phyloP scores from a whole-genome alignment of 257 asterid species.

The Penstemon barbatus region DNA sequence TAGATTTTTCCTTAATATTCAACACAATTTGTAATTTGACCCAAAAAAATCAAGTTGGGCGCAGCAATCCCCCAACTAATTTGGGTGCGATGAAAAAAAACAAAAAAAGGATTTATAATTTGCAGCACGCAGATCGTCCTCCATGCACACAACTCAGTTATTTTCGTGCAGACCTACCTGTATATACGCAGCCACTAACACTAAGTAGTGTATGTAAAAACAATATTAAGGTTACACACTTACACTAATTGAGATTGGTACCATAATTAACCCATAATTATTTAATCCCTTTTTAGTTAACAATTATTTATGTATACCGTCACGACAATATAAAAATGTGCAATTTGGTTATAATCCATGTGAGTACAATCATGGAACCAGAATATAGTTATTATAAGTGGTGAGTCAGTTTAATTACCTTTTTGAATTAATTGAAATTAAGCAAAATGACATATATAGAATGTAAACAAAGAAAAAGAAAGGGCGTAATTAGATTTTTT shows the following conservation, averaged over 20 bases:
- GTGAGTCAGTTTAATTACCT: background rate
- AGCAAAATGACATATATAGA: background rate
- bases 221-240: background rate
- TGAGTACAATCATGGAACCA: no score
- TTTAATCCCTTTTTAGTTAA: background rate
- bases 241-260: slow-evolving; percentile 19
- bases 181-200: slow-evolving; percentile 13
- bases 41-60: slow-evolving; percentile 11
- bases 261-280: slow-evolving; percentile 3
- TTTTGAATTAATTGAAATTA: slow-evolving; percentile 18
- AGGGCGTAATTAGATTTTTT: background rate
- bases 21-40: no score
- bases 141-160: background rate
- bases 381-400: background rate
- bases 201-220: background rate
- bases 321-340: no score
- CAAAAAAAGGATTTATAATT: background rate
- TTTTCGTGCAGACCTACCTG: slow-evolving; percentile 1
- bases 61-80: background rate
- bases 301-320: background rate
- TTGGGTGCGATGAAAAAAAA: slow-evolving; percentile 8
- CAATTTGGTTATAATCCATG: no score
- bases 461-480: slow-evolving; percentile 8
- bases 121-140: background rate
- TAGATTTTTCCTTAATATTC: no score